These are phyloP conservation scores for Mesembryanthemum crystallinum DNA, from an alignment of 148 eudicot species.

Conservation along the genomic window DNA sequence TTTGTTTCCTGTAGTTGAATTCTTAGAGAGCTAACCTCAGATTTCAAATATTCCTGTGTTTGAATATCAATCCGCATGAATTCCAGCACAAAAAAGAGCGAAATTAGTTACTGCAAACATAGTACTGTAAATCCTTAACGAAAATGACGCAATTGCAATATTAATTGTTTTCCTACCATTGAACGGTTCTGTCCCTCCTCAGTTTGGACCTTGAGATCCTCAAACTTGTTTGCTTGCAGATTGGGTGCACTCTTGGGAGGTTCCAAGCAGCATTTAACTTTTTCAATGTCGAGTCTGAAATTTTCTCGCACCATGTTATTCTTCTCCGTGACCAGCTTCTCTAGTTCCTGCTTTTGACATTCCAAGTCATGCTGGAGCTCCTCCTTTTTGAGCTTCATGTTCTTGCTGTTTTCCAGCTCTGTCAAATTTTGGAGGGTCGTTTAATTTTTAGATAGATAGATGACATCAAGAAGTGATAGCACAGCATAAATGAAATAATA, in stretches of 20 bases:
- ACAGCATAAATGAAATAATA: background rate
- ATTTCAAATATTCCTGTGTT: slow-evolving; percentile 19
- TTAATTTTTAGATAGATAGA: background rate
- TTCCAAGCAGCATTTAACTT: slow-evolving; percentile 1
- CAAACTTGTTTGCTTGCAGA: background rate
- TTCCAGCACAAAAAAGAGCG: background rate
- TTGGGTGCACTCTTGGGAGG: background rate
- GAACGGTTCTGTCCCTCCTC: slow-evolving; percentile 8
- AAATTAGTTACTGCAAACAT: background rate
- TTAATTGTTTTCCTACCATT: slow-evolving; percentile 8
- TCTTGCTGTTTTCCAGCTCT: slow-evolving; percentile 18
- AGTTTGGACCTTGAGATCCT: background rate
- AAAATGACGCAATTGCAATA: background rate
- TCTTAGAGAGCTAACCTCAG: slow-evolving; percentile 5
- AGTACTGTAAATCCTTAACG: background rate
- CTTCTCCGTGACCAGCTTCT: slow-evolving; percentile 15
- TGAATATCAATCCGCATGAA: background rate
- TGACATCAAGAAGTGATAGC: background rate
- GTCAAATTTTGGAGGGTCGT: background rate
- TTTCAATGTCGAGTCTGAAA: background rate
- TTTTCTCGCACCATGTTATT: slow-evolving; percentile 7
- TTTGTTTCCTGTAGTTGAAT: slow-evolving; percentile 20
- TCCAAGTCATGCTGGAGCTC: slow-evolving; percentile 19
- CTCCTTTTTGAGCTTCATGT: slow-evolving; percentile 24
- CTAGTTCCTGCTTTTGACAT: slow-evolving; percentile 15